phyloP scores from a whole-genome alignment of 2,329 filamentous ascomycete genomes.

The Capronia americana region DNA sequence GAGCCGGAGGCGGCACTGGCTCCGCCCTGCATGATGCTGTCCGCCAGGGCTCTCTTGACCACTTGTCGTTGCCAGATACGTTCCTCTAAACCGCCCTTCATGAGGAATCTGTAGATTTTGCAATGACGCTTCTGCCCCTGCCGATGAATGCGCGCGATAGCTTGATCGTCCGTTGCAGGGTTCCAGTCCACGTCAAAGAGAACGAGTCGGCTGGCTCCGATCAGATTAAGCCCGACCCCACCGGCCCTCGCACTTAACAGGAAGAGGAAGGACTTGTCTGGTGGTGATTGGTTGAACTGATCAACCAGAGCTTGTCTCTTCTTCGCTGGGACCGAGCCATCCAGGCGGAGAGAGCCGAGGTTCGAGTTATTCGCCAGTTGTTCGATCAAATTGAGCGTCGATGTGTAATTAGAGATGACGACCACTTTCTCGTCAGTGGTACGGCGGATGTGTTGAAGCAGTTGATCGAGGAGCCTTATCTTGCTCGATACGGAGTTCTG shows the following conservation, averaged over 20 bases:
- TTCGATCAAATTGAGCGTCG: conserved; percentile 71
- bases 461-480: conserved; percentile 69
- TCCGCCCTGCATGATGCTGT: conserved; percentile 70
- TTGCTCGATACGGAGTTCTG: conserved; percentile 68
- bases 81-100: conserved; percentile 73
- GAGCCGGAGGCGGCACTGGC: conserved; percentile 10
- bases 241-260: conserved; percentile 75
- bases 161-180: conserved; percentile 73
- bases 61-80: conserved; percentile 77
- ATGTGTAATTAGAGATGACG: conserved; percentile 77
- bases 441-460: conserved; percentile 66
- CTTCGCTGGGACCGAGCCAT: conserved; percentile 68
- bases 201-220: conserved; percentile 72
- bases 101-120: conserved; percentile 72
- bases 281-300: conserved; percentile 68
- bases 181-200: conserved; percentile 81
- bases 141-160: conserved; percentile 76
- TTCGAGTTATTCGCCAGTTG: conserved; percentile 65
- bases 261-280: conserved; percentile 68
- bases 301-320: conserved; percentile 74
- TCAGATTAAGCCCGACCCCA: conserved; percentile 72
- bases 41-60: conserved; percentile 72
- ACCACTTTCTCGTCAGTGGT: conserved; percentile 73
- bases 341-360: conserved; percentile 70
- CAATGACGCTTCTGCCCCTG: conserved; percentile 73